Percentiles rank a stretch among this genome's conserved stretches.
Evolutionary conservation across 768 basidiomycete species (phyloP).

Genomic region (Amanita molliuscula): DNA sequence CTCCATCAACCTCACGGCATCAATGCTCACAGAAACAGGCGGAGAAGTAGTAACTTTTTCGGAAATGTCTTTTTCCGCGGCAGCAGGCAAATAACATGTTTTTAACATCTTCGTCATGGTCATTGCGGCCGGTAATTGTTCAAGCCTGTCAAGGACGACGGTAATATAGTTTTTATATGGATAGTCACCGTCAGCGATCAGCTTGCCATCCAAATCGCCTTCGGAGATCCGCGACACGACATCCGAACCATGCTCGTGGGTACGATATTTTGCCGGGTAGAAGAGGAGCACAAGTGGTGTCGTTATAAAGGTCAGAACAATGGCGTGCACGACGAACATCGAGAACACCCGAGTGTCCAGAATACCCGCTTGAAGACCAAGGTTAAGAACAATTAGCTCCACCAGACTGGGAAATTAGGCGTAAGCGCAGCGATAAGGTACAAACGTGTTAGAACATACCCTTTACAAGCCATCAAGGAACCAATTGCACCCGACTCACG

Average conservation of each 20-base stretch:
- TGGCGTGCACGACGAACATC: constrained; percentile 79
- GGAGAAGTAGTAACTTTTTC: constrained; percentile 11
- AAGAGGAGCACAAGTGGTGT: constrained; percentile 73
- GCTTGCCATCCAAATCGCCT: constrained; percentile 5
- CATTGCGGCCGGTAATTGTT: constrained; percentile 78
- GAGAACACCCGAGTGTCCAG: constrained; percentile 64
- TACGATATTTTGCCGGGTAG: constrained; percentile 60
- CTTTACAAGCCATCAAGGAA: constrained; percentile 85
- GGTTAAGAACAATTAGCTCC: constrained; percentile 87
- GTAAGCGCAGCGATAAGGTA: not conserved
- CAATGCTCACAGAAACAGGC: constrained; percentile 32
- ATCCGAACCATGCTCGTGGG: constrained; percentile 16
- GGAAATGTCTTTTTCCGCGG: constrained; percentile 20
- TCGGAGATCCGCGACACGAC: not conserved
- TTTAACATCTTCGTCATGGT: constrained; percentile 68
- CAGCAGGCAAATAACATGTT: constrained; percentile 10
- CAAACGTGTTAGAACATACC: constrained; percentile 30
- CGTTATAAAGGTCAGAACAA: constrained; percentile 74
- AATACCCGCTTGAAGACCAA: constrained; percentile 63
- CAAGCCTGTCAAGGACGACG: constrained; percentile 71
- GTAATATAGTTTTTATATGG: constrained; percentile 47
- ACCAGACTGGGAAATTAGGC: constrained; percentile 36
- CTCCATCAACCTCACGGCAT: constrained; percentile 84
- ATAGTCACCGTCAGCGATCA: constrained; percentile 21
- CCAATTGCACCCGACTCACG: constrained; percentile 83